phyloP scores from a whole-genome alignment of 225 moss, liverwort and hornwort genomes.

The Sphagnum contortum region DNA sequence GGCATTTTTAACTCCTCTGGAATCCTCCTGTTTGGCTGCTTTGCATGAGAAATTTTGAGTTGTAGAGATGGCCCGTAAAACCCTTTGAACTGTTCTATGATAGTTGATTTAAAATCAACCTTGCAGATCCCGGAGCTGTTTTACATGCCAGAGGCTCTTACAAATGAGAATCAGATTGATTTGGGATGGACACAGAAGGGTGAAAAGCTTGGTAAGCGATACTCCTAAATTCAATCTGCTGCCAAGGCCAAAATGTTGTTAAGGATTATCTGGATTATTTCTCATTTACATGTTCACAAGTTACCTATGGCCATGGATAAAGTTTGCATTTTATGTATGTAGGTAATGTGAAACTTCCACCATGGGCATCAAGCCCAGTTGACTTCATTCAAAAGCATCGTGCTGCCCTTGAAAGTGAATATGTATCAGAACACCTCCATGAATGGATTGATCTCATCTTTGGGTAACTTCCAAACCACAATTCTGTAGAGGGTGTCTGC shows the following conservation, averaged over 20 bases:
- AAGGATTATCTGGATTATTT: no score
- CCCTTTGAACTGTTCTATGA: no score
- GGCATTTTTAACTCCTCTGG: no score
- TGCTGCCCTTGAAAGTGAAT: conserved; percentile 88
- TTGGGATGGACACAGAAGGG: conserved; percentile 62
- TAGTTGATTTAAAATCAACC: no score
- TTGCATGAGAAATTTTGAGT: no score
- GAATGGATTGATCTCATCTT: conserved; percentile 99
- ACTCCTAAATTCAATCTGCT: no score
- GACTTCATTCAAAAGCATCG: conserved; percentile 96
- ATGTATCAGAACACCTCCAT: conserved; percentile 91
- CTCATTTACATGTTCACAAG: no score
- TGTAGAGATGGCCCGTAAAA: no score
- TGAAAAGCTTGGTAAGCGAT: conserved; percentile 55
- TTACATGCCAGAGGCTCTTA: conserved; percentile 83
- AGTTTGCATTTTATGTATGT: conserved; percentile 1
- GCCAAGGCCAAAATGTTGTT: no score
- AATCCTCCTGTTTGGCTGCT: no score
- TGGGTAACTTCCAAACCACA: conserved; percentile 29
- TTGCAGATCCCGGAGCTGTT: conserved; percentile 89
- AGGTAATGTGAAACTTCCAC: conserved; percentile 84
- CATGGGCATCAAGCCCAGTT: conserved; percentile 80
- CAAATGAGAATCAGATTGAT: conserved; percentile 54
- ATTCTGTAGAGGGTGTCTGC: no score
- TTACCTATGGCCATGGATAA: no score